phyloP scores from a whole-genome alignment of 805 yeast species.

The Lipomyces oligophaga region DNA sequence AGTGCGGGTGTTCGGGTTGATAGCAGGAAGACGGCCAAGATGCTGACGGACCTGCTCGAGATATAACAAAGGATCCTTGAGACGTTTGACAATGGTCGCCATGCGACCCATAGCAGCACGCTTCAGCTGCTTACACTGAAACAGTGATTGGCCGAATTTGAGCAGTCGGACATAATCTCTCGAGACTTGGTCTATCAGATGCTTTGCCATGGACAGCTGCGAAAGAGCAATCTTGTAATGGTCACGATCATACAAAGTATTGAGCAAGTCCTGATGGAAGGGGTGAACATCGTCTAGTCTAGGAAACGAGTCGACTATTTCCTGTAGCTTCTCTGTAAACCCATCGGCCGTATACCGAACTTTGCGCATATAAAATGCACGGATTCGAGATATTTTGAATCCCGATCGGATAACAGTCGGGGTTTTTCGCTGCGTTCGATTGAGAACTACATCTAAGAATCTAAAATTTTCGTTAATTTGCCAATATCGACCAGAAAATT shows the following conservation, averaged over 20 bases:
- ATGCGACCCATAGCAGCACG: slow-evolving; percentile 99
- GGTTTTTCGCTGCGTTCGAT: slow-evolving; percentile 97
- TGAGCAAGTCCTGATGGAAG: slow-evolving; percentile 96
- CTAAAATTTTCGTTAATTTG: slow-evolving; percentile 4
- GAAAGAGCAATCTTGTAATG: slow-evolving; percentile 97
- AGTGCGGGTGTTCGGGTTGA: slow-evolving; percentile 98
- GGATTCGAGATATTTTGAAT: slow-evolving; percentile 89
- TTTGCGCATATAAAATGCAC: slow-evolving; percentile 97
- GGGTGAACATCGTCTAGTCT: slow-evolving; percentile 97
- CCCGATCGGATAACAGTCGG: slow-evolving; percentile 99
- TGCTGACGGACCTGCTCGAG: slow-evolving; percentile 99
- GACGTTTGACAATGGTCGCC: slow-evolving; percentile 96
- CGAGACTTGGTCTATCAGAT: slow-evolving; percentile 90
- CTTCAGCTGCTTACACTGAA: slow-evolving; percentile 97
- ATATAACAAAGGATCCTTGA: slow-evolving; percentile 89
- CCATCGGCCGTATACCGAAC: slow-evolving; percentile 97
- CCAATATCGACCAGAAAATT: not conserved
- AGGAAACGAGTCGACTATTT: slow-evolving; percentile 84
- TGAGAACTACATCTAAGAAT: slow-evolving; percentile 90
- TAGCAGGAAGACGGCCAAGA: slow-evolving; percentile 94
- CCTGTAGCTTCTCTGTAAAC: slow-evolving; percentile 86
- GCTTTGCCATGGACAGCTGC: slow-evolving; percentile 88
- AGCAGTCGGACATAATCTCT: slow-evolving; percentile 91
- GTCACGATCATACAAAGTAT: slow-evolving; percentile 94
- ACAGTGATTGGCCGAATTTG: slow-evolving; percentile 95